phyloP scores from a whole-genome alignment of 306 rosid species.

The Cicer judaicum region DNA sequence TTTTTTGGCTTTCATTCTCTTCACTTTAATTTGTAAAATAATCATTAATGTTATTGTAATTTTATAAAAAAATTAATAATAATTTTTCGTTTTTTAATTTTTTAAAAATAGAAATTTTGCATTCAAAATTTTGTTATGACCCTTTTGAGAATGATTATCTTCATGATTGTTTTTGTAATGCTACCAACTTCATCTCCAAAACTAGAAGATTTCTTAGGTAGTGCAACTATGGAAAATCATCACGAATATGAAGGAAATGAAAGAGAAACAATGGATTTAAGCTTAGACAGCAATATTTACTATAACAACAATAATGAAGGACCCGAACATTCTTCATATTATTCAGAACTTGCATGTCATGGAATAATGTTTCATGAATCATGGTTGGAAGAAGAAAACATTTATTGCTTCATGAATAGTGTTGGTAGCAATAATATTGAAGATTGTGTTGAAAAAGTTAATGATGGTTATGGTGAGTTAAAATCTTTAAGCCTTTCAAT shows the following conservation, averaged over 20 bases:
- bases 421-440: constrained; percentile 23
- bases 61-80: too few relatives aligned
- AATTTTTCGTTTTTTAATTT: too few relatives aligned
- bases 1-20: background rate
- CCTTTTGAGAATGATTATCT: background rate
- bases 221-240: constrained; percentile 61
- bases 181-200: constrained; percentile 75
- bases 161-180: constrained; percentile 50
- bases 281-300: constrained; percentile 68
- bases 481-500: constrained; percentile 70
- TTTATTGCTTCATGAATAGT: constrained; percentile 46
- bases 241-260: constrained; percentile 64
- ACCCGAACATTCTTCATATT: constrained; percentile 48
- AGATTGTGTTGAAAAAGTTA: constrained; percentile 41
- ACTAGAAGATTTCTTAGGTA: constrained; percentile 83
- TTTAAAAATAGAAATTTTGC: too few relatives aligned
- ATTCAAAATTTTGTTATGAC: background rate
- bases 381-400: constrained; percentile 46
- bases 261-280: constrained; percentile 75
- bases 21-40: too few relatives aligned
- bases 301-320: constrained; percentile 57
- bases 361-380: constrained; percentile 54
- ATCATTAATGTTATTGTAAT: too few relatives aligned
- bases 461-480: constrained; percentile 60
- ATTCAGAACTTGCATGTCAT: constrained; percentile 54